Percentiles rank a stretch among this genome's conserved stretches.
These are phyloP conservation scores for Taxawa tesnikishii DNA, from an alignment of 2,329 filamentous ascomycete genomes.

Conservation along the genomic window DNA sequence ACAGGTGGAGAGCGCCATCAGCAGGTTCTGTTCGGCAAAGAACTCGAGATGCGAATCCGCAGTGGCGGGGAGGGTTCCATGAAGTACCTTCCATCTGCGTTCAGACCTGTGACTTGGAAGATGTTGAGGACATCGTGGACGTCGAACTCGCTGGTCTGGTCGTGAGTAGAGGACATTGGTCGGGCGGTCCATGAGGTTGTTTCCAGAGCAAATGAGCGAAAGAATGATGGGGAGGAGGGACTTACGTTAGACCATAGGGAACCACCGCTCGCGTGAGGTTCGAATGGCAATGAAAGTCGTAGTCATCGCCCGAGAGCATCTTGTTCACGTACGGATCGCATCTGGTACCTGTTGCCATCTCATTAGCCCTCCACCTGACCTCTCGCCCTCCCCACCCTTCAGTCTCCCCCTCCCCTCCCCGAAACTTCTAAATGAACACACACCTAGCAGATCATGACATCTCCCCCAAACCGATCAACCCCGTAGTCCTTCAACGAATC, in stretches of 20 bases:
- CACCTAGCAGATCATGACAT: slow-evolving; percentile 62
- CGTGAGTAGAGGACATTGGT: too few species aligned
- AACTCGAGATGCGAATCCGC: slow-evolving; percentile 57
- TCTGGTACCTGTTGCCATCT: slow-evolving; percentile 50
- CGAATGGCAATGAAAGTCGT: slow-evolving; percentile 75
- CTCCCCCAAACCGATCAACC: slow-evolving; percentile 42
- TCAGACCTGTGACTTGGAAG: slow-evolving; percentile 72
- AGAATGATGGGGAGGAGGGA: too few species aligned
- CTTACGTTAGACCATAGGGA: slow-evolving; percentile 46
- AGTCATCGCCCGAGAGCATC: slow-evolving; percentile 56
- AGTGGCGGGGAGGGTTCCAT: slow-evolving; percentile 53
- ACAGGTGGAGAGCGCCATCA: slow-evolving; percentile 57
- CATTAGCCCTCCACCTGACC: too few species aligned
- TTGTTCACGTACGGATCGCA: slow-evolving; percentile 78
- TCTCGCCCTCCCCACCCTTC: too few species aligned
- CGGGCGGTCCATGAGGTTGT: too few species aligned
- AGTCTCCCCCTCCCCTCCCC: too few species aligned
- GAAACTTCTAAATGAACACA: too few species aligned
- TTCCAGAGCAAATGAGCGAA: too few species aligned
- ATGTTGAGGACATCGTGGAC: slow-evolving; percentile 79
- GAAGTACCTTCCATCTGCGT: slow-evolving; percentile 61
- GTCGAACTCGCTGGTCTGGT: slow-evolving; percentile 48
- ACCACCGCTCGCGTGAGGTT: slow-evolving; percentile 65
- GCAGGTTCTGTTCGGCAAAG: slow-evolving; percentile 64
- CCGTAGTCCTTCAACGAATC: slow-evolving; percentile 46